Base-by-base conservation (phyloP, 345 rosid species). In the Populus davidiana region DNA sequence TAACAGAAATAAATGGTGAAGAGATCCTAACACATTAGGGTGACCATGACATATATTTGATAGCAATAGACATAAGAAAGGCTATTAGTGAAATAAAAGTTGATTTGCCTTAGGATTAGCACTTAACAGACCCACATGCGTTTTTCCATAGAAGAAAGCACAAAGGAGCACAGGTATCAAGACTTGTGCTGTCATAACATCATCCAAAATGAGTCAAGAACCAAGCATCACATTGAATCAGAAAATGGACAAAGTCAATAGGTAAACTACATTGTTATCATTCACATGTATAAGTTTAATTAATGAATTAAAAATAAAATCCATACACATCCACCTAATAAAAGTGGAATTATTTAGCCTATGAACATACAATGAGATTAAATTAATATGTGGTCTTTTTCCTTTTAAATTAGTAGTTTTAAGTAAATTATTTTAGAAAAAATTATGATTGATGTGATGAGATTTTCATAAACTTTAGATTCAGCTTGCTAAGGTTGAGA, bases 11-110 rank as follows among this genome's bases (percentile, higher is more conserved):
- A 66, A 54, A 75, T 6, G 18, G 65, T 29, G 17, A 77, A 71
- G 72, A 70, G 78, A 82, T 29, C 69, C 67, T 43, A 79, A 77
- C 52, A 52, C 76, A 43, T 50, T 49, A 50, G 49, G 44, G 75
- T 43, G 6, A 65, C 39, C 52, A 14, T 65, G 7, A 39, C 17
- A 65, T 31, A 2, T 31, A 47, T 61, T 61, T 25, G 69, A 14
- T n/a, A 10, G 17, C 14, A 61, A 27, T 20, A 31, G 7, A 10
- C 56, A 52, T 31, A 71, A 39, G 74, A 71, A 31, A 31, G 38
- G 25, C 29, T 61, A 8, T 61, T 61, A 21, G 65, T 61, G 25
- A 17, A 13, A 47, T 16, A 47, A 47, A 47, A 47, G 18, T 20
- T 47, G 52, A 47, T 47, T 16, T 4, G 18, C 12, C 52, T 47